Conservation (phyloP, 805 yeast species). For the Wickerhamiella occidentalis region DNA sequence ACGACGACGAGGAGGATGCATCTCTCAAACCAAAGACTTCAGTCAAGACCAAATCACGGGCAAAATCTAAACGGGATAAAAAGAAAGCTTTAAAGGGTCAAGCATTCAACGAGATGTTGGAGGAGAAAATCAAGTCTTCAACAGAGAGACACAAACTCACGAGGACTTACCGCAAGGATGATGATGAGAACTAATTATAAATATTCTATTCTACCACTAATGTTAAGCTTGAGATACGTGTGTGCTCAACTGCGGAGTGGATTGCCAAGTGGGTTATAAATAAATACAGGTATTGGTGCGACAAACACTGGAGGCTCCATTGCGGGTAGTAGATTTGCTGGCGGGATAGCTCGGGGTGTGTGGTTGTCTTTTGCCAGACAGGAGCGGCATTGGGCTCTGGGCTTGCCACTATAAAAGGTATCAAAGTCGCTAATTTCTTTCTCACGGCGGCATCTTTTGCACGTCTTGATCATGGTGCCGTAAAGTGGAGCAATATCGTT, state of each 20-base stretch:
- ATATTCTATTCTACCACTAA: too few species aligned
- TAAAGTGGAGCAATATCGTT: background rate
- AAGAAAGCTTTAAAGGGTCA: conserved; percentile 19
- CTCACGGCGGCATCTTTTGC: conserved; percentile 6
- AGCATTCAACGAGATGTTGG: conserved; percentile 21
- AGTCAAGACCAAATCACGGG: conserved; percentile 12
- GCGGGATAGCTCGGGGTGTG: background rate
- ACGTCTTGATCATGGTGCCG: background rate
- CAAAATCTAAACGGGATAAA: conserved; percentile 17
- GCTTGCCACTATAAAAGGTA: conserved; percentile 9
- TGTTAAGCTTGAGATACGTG: too few species aligned
- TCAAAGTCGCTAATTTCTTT: conserved; percentile 1
- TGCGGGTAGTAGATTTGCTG: background rate
- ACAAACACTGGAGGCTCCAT: conserved; percentile 9
- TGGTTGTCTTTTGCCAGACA: conserved; percentile 10
- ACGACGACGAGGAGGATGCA: background rate
- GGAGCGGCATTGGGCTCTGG: conserved; percentile 9
- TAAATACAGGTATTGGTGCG: background rate
- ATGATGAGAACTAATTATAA: background rate
- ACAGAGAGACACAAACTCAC: conserved; percentile 21
- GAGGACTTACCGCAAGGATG: conserved; percentile 18
- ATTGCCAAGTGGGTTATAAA: background rate
- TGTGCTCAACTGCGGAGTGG: background rate
- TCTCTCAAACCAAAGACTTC: conserved; percentile 4
- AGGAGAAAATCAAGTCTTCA: conserved; percentile 24